Evolutionary conservation across 192 early-diverging fungal species (phyloP), one percentile per base, ranked within the genome.

Genomic region (Rhizophagus clarus): DNA sequence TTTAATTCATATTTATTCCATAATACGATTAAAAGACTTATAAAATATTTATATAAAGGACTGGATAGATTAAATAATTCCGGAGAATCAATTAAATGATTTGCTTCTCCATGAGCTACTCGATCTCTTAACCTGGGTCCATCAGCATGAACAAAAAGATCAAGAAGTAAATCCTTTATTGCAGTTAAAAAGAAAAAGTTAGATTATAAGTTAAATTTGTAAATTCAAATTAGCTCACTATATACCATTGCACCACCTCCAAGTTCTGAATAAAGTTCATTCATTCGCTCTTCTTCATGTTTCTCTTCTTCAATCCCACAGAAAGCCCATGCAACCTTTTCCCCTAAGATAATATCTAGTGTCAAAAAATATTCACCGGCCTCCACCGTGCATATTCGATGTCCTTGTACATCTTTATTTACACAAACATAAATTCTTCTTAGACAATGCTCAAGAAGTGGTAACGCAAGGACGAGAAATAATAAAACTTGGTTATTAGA

Each of bases 281-380:
- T 81, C 15, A 22, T 61, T 28, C 3, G n/a, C 3, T 76, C 74
- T 20, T 63, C 14, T 20, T 40, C 80, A 4, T 42, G 8, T 4
- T 15, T 51, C 14, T 42, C 34, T 26, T 67, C 76, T 47, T 74
- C 62, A 32, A 63, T 24, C 1, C 15, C 29, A 29, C 15, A 51
- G 74, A 61, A 51, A 8, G 34, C 60, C 10, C 40, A 40, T 17
- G 26, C 17, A 81, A 81, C 28, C 20, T 64, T 32, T 63, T 77
- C 29, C n/a, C 47, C 51, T n/a, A 63, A 49, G 34, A 81, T 76
- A 37, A 81, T 47, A 45, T 81, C 74, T n/a, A 81, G 49, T 31
- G 74, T 76, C 24, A 81, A 63, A 66, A 77, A 81, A 63, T 75
- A 81, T 76, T 81, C 42, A 17, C 74, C 80, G 49, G 47, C 15